Conservation (phyloP, 768 basidiomycete species). For the Boletales sp. region DNA sequence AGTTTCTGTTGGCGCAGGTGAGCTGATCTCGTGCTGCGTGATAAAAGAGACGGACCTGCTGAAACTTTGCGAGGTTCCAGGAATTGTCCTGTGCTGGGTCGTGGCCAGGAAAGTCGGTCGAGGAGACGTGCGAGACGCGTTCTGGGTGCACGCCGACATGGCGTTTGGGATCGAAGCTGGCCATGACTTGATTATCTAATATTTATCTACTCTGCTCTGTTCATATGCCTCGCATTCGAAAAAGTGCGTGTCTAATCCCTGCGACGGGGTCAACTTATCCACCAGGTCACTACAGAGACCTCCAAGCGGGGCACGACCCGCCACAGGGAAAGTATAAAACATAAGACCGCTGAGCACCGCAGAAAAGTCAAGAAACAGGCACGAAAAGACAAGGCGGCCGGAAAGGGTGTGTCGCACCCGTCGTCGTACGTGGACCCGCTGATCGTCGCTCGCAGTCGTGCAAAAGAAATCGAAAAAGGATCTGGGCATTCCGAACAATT, state of each 20-base stretch:
- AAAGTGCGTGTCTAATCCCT: conserved; percentile 42
- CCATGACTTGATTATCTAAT: conserved; percentile 21
- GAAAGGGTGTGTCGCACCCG: conserved; percentile 63
- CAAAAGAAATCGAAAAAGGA: conserved; percentile 65
- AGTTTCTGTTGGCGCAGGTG: conserved; percentile 51
- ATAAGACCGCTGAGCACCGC: conserved; percentile 71
- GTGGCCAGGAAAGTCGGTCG: conserved; percentile 88
- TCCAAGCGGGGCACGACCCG: conserved; percentile 75
- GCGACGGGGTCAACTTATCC: neutral
- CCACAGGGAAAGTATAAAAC: conserved; percentile 66
- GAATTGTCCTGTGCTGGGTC: conserved; percentile 80
- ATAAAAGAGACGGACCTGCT: conserved; percentile 46
- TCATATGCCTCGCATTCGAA: conserved; percentile 64
- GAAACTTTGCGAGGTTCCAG: conserved; percentile 77
- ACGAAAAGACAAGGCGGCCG: conserved; percentile 72
- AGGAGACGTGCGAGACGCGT: conserved; percentile 75
- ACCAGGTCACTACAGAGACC: conserved; percentile 54
- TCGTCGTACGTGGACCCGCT: neutral
- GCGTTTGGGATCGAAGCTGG: conserved; percentile 38
- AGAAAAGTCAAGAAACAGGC: conserved; percentile 72
- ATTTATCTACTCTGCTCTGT: neutral
- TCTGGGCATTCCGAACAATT: conserved; percentile 89
- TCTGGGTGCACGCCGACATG: conserved; percentile 71
- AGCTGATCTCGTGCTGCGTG: neutral
- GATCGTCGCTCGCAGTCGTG: conserved; percentile 6